Base-by-base conservation (phyloP, 2,329 filamentous ascomycete species). In the Fusarium compactum region DNA sequence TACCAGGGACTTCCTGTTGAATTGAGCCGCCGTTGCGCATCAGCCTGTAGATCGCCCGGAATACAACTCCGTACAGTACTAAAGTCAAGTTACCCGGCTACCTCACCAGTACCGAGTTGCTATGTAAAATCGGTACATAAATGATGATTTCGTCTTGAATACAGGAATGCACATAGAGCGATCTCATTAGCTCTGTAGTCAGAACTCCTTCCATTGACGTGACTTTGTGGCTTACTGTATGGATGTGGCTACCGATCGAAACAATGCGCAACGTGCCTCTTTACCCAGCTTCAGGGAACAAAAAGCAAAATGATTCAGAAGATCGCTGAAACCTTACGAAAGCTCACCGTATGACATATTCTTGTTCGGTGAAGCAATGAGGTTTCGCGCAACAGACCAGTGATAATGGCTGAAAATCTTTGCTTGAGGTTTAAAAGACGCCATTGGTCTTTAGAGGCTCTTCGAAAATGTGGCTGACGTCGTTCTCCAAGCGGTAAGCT, bases 381-480 rank as follows among this genome's bases (percentile, higher is more conserved):
- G 5, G 22, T 16, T 9, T 34, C 20, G 11, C 47, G 22, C 22
- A 14, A 14, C 27, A 47, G 47, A 41, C 34, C 27, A 62, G n/a
- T 9, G 44, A 38, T 25, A 16, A 15, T 4, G 18, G 11, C 27
- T 44, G 27, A 29, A 62, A 24, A 16, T 25, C 30, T 55, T 38
- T 38, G 52, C 34, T 48, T 34, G 24, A 20, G 25, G 44, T 46
- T 22, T 16, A n/a, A 14, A 34, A 34, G 38, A 29, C 46, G 14
- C 14, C 29, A 66, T 66, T 66, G 55, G 55, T 20, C 30, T 47
- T 24, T 45, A 22, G 38, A 27, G 62, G n/a, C 38, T 55, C 47
- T 53, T 41, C 24, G 25, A 29, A 34, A 54, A 55, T 24, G 32
- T 48, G 25, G 30, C 30, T 62, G 55, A 67, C 48, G 62, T 56